Evolutionary conservation across 208 protist genomes (phyloP), one percentile per base, ranked within the genome.

Genomic region (Trypanosoma cruzi): DNA sequence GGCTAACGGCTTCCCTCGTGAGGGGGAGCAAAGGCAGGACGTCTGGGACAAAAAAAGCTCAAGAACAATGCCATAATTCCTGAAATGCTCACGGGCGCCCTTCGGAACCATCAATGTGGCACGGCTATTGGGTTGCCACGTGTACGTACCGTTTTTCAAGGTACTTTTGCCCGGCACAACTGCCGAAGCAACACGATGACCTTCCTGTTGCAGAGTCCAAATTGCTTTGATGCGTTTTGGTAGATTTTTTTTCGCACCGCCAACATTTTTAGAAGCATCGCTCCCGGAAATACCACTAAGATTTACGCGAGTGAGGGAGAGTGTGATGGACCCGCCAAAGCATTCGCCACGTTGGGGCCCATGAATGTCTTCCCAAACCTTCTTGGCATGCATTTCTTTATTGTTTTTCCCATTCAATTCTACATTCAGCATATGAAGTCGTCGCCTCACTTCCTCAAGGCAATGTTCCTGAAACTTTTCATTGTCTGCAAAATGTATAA

Each of bases 291-390:
- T 11, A 36, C 14, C 64, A 60, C 49, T 2, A 11, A 68, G 53
- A 22, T 32, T 29, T 14, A 68, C 52, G n/a, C 11, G 48, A 4
- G 20, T 50, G 13, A 68, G 53, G 26, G 49, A 36, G 6, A 68
- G 37, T 48, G 52, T 57, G 24, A 68, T 46, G 29, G 22, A 60
- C 1, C 52, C 52, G 50, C 64, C 64, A 24, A 68, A 68, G 40
- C 64, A 68, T 24, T 60, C 36, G 16, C 50, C 53, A 49, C 64
- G 64, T 32, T 49, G 6, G n/a, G n/a, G 31, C 11, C 64, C 52
- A 68, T 68, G 64, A 60, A 68, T 68, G 28, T 68, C 37, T 37
- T 46, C 20, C 64, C 64, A 68, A 11, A 60, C 46, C 32, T 14
- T 60, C 20, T 49, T 26, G 26, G 64, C 50, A 50, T 68, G 31